Conservation (phyloP, 805 yeast genomes). For the Yamadazyma endophytica region DNA sequence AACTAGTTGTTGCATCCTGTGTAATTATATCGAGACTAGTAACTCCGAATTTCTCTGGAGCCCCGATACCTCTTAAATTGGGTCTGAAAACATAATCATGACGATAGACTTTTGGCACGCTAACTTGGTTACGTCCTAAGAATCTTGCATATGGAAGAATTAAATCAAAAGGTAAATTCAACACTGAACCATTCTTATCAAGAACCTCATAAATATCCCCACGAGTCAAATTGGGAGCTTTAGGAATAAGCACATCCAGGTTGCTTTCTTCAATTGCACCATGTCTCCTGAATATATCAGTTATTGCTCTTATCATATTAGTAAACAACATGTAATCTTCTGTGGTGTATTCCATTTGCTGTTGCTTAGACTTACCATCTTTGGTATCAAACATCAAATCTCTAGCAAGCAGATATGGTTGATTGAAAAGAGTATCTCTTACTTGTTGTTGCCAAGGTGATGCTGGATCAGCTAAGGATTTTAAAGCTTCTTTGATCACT, state of each 20-base stretch:
- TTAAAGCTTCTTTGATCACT: conserved; percentile 80
- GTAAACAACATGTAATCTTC: conserved; percentile 53
- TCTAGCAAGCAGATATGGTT: conserved; percentile 79
- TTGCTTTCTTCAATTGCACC: conserved; percentile 82
- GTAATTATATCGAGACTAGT: conserved; percentile 82
- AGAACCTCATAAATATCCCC: conserved; percentile 74
- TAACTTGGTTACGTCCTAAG: conserved; percentile 57
- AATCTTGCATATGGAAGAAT: conserved; percentile 87
- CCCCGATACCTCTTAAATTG: conserved; percentile 49
- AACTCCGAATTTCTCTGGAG: conserved; percentile 75
- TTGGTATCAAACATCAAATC: conserved; percentile 75
- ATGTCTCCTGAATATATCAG: conserved; percentile 65
- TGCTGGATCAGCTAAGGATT: conserved; percentile 80
- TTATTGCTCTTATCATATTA: conserved; percentile 57
- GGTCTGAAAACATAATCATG: conserved; percentile 82
- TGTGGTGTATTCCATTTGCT: conserved; percentile 22
- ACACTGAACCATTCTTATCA: conserved; percentile 81
- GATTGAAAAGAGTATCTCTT: conserved; percentile 77
- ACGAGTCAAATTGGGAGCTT: conserved; percentile 60
- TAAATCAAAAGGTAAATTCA: conserved; percentile 86
- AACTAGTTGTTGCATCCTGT: conserved; percentile 34
- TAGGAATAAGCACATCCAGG: conserved; percentile 69
- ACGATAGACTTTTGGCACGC: conserved; percentile 60
- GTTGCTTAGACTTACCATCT: conserved; percentile 20
- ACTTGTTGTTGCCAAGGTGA: conserved; percentile 95